These are phyloP conservation scores for Biscogniauxia mediterranea DNA, from an alignment of 2,329 filamentous ascomycete genomes.

Conservation along the genomic window DNA sequence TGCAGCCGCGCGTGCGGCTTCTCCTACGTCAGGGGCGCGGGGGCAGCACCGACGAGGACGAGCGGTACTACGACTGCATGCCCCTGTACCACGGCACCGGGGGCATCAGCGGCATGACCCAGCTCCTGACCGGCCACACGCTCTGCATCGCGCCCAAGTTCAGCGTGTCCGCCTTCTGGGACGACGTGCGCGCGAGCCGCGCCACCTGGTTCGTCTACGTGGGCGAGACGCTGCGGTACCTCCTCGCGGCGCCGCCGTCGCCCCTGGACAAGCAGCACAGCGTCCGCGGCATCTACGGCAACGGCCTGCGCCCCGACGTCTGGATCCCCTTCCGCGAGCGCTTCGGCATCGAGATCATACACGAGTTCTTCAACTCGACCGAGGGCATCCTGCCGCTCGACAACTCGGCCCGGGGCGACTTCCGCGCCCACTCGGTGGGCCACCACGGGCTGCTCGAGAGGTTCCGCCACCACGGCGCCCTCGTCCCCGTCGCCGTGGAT, in stretches of 20 bases:
- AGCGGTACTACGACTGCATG: conserved; percentile 76
- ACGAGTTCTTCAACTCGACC: conserved; percentile 76
- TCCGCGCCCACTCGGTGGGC: conserved; percentile 62
- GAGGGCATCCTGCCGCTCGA: conserved; percentile 66
- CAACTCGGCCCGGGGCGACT: conserved; percentile 61
- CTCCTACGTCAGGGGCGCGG: conserved; percentile 29
- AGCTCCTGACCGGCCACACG: conserved; percentile 52
- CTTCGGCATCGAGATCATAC: conserved; percentile 61
- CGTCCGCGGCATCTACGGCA: conserved; percentile 61
- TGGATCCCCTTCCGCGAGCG: conserved; percentile 64
- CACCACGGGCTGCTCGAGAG: conserved; percentile 67
- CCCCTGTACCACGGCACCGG: conserved; percentile 75
- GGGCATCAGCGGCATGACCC: conserved; percentile 55
- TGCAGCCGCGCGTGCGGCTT: conserved; percentile 32
- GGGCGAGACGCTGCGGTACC: conserved; percentile 72
- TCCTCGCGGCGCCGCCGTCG: conserved; percentile 66
- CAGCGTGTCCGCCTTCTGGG: conserved; percentile 69
- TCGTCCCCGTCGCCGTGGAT: conserved; percentile 68
- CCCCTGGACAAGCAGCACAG: conserved; percentile 58
- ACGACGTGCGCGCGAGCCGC: conserved; percentile 63
- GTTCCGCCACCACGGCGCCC: conserved; percentile 48
- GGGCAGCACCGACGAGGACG: conserved; percentile 31
- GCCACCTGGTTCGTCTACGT: conserved; percentile 76
- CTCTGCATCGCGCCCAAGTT: conserved; percentile 66
- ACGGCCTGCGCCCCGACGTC: conserved; percentile 67